A percentile compares a stretch with the other conserved stretches of the same genome.
phyloP scores from a whole-genome alignment of 805 yeast species.

The Kodamaea jinghongensis region DNA sequence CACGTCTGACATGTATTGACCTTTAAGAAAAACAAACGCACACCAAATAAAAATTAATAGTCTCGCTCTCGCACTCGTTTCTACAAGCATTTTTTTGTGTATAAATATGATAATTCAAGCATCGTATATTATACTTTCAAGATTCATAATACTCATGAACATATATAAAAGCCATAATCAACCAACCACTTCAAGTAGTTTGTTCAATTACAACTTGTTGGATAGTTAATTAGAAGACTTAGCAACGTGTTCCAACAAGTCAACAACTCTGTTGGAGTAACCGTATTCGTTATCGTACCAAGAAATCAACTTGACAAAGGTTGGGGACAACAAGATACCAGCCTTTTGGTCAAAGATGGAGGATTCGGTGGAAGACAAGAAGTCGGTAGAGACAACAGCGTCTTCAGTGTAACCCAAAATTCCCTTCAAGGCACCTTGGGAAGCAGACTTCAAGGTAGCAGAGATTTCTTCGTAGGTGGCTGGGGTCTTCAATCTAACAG shows the following conservation, averaged over 20 bases:
- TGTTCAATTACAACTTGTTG: constrained; percentile 8
- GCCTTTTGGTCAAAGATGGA: constrained; percentile 34
- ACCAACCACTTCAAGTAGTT: background rate
- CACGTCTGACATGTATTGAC: background rate
- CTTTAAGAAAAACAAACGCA: no score
- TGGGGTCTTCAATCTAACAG: constrained; percentile 30
- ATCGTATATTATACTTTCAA: background rate
- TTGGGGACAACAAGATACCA: constrained; percentile 36
- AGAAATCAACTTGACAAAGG: constrained; percentile 34
- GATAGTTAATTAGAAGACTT: constrained; percentile 18
- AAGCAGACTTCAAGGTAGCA: constrained; percentile 29
- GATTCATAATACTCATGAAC: constrained; percentile 5
- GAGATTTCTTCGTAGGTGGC: constrained; percentile 34
- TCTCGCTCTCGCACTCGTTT: no score
- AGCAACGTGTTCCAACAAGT: constrained; percentile 33
- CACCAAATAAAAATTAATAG: no score
- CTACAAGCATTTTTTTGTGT: no score
- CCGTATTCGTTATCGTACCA: constrained; percentile 39
- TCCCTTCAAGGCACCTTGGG: constrained; percentile 34
- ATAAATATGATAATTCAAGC: no score
- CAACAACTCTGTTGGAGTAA: constrained; percentile 37
- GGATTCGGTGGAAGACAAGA: constrained; percentile 28
- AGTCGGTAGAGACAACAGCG: constrained; percentile 35
- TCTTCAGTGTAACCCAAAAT: constrained; percentile 36
- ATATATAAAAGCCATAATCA: background rate